These are phyloP conservation scores for Xylaria sp. DNA, from an alignment of 2,329 filamentous ascomycete genomes.

Conservation along the genomic window DNA sequence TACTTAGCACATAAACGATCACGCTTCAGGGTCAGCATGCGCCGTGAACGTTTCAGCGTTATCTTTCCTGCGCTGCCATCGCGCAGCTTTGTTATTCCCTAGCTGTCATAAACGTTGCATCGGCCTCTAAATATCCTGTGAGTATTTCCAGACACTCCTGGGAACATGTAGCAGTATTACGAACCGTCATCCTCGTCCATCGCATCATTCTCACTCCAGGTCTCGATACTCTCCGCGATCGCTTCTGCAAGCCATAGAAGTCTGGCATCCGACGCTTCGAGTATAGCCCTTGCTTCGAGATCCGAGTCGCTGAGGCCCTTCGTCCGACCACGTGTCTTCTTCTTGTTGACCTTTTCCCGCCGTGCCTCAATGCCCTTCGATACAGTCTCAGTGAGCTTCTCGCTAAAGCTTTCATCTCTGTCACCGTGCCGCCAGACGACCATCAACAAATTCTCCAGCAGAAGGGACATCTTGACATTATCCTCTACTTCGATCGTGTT, in stretches of 20 bases:
- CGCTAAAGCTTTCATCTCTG: constrained; percentile 50
- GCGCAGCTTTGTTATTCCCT: constrained; percentile 15
- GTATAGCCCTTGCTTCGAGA: constrained; percentile 54
- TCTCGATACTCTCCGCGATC: constrained; percentile 45
- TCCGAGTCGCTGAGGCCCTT: constrained; percentile 51
- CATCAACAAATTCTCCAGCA: constrained; percentile 73
- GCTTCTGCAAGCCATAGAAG: constrained; percentile 55
- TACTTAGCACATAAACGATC: too few species aligned
- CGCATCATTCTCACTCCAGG: constrained; percentile 28
- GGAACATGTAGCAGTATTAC: constrained; percentile 27
- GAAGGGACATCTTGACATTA: constrained; percentile 77
- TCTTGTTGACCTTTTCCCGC: constrained; percentile 58
- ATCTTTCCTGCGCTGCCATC: background rate
- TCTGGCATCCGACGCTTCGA: constrained; percentile 59
- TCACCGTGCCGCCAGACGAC: constrained; percentile 57
- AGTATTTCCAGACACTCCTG: background rate
- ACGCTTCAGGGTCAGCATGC: background rate
- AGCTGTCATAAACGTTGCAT: constrained; percentile 37
- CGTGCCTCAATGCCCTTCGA: constrained; percentile 62
- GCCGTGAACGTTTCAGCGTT: background rate
- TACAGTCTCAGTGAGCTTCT: constrained; percentile 54
- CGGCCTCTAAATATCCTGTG: background rate
- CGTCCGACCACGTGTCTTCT: constrained; percentile 45
- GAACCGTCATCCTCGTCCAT: constrained; percentile 38
- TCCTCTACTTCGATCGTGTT: constrained; percentile 70